These are phyloP conservation scores for Eimeria nieschulzi DNA, from an alignment of 169 alveolate genomes.

Conservation along the genomic window DNA sequence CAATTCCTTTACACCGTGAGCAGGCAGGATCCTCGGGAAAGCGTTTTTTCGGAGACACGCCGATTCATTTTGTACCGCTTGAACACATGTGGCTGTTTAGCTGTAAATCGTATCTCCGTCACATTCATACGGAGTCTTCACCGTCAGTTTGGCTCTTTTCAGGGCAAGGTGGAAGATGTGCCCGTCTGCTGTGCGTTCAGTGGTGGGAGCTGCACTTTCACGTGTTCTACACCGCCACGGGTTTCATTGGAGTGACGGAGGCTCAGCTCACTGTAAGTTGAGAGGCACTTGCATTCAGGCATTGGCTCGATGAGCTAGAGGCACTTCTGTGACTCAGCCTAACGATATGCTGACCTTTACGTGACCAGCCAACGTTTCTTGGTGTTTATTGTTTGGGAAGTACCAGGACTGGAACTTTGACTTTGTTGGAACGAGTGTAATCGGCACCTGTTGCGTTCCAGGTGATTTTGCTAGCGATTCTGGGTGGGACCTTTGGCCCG, in stretches of 20 bases:
- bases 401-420: too few relatives aligned
- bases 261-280: slow-evolving; percentile 71
- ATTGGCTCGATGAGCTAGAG: neutral
- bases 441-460: neutral
- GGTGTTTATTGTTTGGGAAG: too few relatives aligned
- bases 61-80: neutral
- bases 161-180: neutral
- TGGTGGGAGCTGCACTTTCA: slow-evolving; percentile 79
- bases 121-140: too few relatives aligned
- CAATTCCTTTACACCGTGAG: slow-evolving; percentile 72
- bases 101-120: neutral
- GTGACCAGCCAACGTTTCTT: neutral
- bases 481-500: slow-evolving; percentile 49
- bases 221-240: slow-evolving; percentile 76
- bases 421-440: too few relatives aligned
- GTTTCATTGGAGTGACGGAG: slow-evolving; percentile 76
- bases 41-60: neutral
- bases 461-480: slow-evolving; percentile 10
- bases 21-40: neutral
- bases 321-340: neutral
- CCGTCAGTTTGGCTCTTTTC: too few relatives aligned
- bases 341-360: too few relatives aligned
- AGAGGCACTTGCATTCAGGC: neutral
- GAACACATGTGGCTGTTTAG: neutral
- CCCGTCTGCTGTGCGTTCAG: slow-evolving; percentile 18